These are phyloP conservation scores for Filobasidium uniguttulatum DNA, from an alignment of 1,284 basidiomycete species.

Conservation along the genomic window DNA sequence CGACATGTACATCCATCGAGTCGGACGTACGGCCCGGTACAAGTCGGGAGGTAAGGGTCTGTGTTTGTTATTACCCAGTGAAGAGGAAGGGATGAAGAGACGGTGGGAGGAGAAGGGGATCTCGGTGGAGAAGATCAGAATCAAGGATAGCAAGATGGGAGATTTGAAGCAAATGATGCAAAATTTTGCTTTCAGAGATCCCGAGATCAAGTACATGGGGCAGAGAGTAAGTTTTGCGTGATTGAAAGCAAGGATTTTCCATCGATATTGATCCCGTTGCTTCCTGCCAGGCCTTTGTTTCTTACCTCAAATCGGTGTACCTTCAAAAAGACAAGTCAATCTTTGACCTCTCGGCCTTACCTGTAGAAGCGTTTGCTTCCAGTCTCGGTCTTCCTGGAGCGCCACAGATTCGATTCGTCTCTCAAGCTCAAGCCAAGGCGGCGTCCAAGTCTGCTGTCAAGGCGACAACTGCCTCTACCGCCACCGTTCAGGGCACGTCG, in stretches of 20 bases:
- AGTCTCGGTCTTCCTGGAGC: slow-evolving; percentile 85
- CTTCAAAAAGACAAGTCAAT: slow-evolving; percentile 88
- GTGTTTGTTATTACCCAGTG: slow-evolving; percentile 71
- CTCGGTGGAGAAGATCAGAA: slow-evolving; percentile 70
- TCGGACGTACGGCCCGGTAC: slow-evolving; percentile 89
- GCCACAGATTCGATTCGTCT: slow-evolving; percentile 88
- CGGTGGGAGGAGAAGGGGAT: slow-evolving; percentile 62
- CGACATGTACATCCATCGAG: slow-evolving; percentile 96
- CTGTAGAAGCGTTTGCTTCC: slow-evolving; percentile 70
- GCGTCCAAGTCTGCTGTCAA: slow-evolving; percentile 16
- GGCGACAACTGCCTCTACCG: too few relatives aligned
- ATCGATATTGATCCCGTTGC: not conserved
- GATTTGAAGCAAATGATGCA: slow-evolving; percentile 80
- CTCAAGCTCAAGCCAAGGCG: slow-evolving; percentile 51
- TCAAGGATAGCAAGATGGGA: slow-evolving; percentile 71
- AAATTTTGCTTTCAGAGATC: slow-evolving; percentile 84
- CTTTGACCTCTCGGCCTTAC: slow-evolving; percentile 74
- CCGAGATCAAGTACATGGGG: slow-evolving; percentile 92
- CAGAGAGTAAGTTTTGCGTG: slow-evolving; percentile 53
- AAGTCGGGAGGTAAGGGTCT: slow-evolving; percentile 78
- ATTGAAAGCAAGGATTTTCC: not conserved
- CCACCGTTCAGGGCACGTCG: slow-evolving; percentile 17
- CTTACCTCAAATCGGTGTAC: slow-evolving; percentile 84
- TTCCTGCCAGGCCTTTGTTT: slow-evolving; percentile 72
- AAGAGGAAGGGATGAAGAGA: slow-evolving; percentile 75